Conservation (phyloP, 148 eudicot species). For the Rhododendron kiyosumense region DNA sequence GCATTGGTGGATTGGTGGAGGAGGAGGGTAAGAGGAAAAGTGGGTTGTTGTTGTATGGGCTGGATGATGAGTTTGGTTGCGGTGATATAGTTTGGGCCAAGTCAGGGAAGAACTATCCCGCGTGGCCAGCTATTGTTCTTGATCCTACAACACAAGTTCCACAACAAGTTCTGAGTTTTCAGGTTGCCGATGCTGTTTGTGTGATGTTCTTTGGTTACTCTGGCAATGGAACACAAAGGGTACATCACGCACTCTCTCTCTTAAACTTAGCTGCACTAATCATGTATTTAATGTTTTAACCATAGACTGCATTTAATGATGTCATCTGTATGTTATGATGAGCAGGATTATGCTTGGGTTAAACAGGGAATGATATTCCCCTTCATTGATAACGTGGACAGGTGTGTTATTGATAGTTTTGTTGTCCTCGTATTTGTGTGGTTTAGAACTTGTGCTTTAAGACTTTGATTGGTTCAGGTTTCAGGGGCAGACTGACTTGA, state of each 20-base stretch:
- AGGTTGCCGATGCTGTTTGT: slow-evolving; percentile 55
- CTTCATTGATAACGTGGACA: slow-evolving; percentile 68
- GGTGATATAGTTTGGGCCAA: slow-evolving; percentile 96
- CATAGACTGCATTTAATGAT: slow-evolving; percentile 14
- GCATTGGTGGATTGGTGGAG: slow-evolving; percentile 21
- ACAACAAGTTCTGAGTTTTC: slow-evolving; percentile 58
- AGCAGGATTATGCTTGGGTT: slow-evolving; percentile 97
- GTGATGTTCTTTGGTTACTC: slow-evolving; percentile 95
- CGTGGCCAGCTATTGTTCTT: slow-evolving; percentile 97
- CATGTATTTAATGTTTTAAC: neutral
- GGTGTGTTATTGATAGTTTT: slow-evolving; percentile 34
- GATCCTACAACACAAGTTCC: slow-evolving; percentile 74
- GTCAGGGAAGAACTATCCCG: slow-evolving; percentile 69
- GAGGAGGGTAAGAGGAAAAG: slow-evolving; percentile 17
- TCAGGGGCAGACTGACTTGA: slow-evolving; percentile 73
- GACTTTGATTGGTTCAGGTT: slow-evolving; percentile 46
- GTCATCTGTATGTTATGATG: slow-evolving; percentile 13
- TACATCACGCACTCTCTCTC: slow-evolving; percentile 21
- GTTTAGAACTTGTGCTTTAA: neutral
- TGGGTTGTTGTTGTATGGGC: slow-evolving; percentile 15
- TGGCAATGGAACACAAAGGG: slow-evolving; percentile 86
- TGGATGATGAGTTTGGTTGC: slow-evolving; percentile 36
- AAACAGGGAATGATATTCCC: slow-evolving; percentile 68
- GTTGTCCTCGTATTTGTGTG: neutral
- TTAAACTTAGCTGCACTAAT: slow-evolving; percentile 8